A percentile compares a stretch with the other conserved stretches of the same genome.
These are phyloP conservation scores for Plasmopara halstedii DNA, from an alignment of 352 stramenopile species.

Conservation along the genomic window DNA sequence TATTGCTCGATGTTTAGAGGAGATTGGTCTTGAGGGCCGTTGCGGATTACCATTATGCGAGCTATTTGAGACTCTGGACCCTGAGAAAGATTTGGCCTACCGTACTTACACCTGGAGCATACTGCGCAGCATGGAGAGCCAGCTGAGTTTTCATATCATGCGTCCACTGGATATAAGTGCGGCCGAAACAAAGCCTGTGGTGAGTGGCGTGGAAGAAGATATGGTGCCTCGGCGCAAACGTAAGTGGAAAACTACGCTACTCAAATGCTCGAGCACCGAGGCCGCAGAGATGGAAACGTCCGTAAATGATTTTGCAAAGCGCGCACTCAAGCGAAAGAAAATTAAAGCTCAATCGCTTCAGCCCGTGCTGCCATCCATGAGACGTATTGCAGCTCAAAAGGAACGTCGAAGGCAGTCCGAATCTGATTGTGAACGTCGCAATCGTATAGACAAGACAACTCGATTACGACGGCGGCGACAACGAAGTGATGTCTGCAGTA, in stretches of 20 bases:
- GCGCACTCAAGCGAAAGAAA: slow-evolving; percentile 18
- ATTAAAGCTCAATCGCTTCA: slow-evolving; percentile 28
- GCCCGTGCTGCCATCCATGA: slow-evolving; percentile 40
- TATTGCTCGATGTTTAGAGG: slow-evolving; percentile 68
- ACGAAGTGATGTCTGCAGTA: slow-evolving; percentile 2
- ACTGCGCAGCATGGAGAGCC: slow-evolving; percentile 41
- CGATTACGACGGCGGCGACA: slow-evolving; percentile 12
- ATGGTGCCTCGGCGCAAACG: slow-evolving; percentile 32
- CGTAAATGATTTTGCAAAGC: neutral
- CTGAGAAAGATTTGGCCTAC: slow-evolving; percentile 41
- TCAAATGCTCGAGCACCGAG: slow-evolving; percentile 9
- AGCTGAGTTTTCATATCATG: slow-evolving; percentile 66
- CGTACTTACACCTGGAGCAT: slow-evolving; percentile 56
- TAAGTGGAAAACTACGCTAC: slow-evolving; percentile 68
- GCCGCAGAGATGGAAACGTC: slow-evolving; percentile 3
- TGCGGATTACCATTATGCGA: slow-evolving; percentile 55
- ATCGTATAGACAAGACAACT: slow-evolving; percentile 7
- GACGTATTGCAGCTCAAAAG: slow-evolving; percentile 41
- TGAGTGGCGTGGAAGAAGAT: neutral
- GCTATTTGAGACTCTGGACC: slow-evolving; percentile 55
- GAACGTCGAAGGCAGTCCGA: slow-evolving; percentile 24
- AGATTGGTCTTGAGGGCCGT: slow-evolving; percentile 70
- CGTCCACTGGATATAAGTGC: slow-evolving; percentile 13
- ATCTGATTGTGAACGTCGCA: slow-evolving; percentile 19
- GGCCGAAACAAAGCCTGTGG: slow-evolving; percentile 7